Evolutionary conservation across 352 stramenopile species (phyloP), one percentile per base, ranked within the genome.

Genomic region (Globisporangium spinosum): DNA sequence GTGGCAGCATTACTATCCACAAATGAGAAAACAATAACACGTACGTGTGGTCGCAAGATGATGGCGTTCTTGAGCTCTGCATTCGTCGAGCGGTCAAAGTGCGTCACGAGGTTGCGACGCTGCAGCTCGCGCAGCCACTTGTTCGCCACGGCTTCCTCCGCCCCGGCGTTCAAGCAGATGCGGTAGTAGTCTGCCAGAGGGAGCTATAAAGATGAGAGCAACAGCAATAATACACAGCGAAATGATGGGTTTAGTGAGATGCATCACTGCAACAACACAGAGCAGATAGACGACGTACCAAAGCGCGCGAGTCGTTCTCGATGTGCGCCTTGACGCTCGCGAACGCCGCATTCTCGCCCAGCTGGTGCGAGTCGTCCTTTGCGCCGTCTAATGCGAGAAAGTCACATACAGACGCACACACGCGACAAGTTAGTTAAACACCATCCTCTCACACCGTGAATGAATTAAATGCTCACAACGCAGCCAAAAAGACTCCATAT

Each of bases 51-150:
- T 22, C 85, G 75, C 35, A 94, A 62, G 67, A 94, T 86, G 27
- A 94, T 70, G 4, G 80, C 82, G 53, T 84, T 80, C 58, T 89
- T 82, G 23, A 94, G 74, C 68, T 91, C 81, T 2, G 78, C 69
- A 65, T 91, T 89, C 56, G 64, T 77, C 32, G 80, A 90, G 25
- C 78, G 77, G 47, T 94, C 79, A 63, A 92, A 94, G 55, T 94
- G 82, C 65, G 89, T 78, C 49, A 87, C 80, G 9, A 94, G 63
- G 57, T 93, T 91, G 22, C 86, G 82, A 49, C 85, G 82, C 64
- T 94, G 84, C 60, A 94, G 68, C 58, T 92, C 85, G 27, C 82
- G 71, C 6, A 94, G 70, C 86, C 86, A 94, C 68, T 90, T 92
- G 67, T 85, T 87, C 38, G 84, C 85, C 34, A 91, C 82, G 0